These are phyloP conservation scores for Rhynchospora tenuis DNA, from an alignment of 176 grass and related monocot genomes.

Conservation along the genomic window DNA sequence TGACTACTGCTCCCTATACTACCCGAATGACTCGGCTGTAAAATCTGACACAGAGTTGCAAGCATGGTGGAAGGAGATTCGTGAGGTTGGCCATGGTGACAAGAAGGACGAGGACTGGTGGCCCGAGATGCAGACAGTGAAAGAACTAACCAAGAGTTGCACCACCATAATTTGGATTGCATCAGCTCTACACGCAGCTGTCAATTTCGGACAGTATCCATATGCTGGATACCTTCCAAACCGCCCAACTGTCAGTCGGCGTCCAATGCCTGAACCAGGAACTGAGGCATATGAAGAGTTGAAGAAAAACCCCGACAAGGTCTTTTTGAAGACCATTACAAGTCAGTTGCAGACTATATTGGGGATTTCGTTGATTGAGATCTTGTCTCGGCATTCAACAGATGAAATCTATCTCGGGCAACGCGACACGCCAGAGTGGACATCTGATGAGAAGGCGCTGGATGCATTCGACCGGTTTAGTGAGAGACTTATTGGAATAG, in stretches of 20 bases:
- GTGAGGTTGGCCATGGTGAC: slow-evolving; percentile 68
- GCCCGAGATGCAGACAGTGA: slow-evolving; percentile 53
- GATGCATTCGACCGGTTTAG: slow-evolving; percentile 49
- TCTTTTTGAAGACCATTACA: slow-evolving; percentile 61
- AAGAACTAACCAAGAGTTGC: slow-evolving; percentile 55
- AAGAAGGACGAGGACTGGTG: slow-evolving; percentile 60
- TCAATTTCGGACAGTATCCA: slow-evolving; percentile 79
- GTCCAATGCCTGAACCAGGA: slow-evolving; percentile 37
- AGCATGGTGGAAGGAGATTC: slow-evolving; percentile 85
- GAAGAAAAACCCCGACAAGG: slow-evolving; percentile 36
- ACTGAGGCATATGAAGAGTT: slow-evolving; percentile 28
- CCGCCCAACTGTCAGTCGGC: slow-evolving; percentile 62
- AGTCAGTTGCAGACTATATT: slow-evolving; percentile 63
- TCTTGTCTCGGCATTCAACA: slow-evolving; percentile 61
- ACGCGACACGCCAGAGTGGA: slow-evolving; percentile 66
- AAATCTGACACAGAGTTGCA: slow-evolving; percentile 50
- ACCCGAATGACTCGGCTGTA: slow-evolving; percentile 33
- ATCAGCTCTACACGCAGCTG: slow-evolving; percentile 67
- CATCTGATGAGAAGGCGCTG: slow-evolving; percentile 45
- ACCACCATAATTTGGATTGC: slow-evolving; percentile 73
- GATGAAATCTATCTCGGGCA: slow-evolving; percentile 83
- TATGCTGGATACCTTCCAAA: slow-evolving; percentile 73
- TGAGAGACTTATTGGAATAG: slow-evolving; percentile 33
- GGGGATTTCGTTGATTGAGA: slow-evolving; percentile 66
- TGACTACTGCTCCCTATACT: slow-evolving; percentile 61